Conservation (phyloP, 192 early-diverging fungal genomes). For the Podila epigama region DNA sequence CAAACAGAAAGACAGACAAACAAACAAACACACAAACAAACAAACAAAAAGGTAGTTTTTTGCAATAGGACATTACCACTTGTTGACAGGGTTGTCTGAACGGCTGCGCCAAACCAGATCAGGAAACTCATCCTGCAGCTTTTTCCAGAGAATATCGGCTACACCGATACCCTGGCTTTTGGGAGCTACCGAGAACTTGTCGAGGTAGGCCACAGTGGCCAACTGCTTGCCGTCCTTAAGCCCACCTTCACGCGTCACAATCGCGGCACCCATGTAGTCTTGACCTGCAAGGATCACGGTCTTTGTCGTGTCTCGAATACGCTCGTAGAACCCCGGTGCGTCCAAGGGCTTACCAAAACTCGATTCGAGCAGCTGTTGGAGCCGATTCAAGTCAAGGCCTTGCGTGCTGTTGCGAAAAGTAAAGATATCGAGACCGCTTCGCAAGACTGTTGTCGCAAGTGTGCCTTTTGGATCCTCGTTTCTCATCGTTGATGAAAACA, state of each 20-base stretch:
- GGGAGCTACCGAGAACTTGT: conserved; percentile 93
- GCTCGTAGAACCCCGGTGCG: conserved; percentile 61
- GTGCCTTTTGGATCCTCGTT: conserved; percentile 47
- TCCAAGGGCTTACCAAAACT: conserved; percentile 77
- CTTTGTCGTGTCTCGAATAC: conserved; percentile 59
- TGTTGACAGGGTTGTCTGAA: conserved; percentile 88
- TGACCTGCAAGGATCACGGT: conserved; percentile 79
- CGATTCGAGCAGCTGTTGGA: conserved; percentile 72
- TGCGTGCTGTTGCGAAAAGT: conserved; percentile 59
- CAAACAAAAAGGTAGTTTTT: not conserved
- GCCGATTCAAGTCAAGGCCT: conserved; percentile 59
- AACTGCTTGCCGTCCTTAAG: conserved; percentile 2
- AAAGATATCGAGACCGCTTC: conserved; percentile 76
- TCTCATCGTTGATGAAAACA: conserved; percentile 60
- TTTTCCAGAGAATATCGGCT: conserved; percentile 94
- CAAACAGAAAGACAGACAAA: not conserved
- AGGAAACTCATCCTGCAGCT: conserved; percentile 71
- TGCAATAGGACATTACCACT: conserved; percentile 68
- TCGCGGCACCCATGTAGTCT: conserved; percentile 90
- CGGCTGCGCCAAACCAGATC: conserved; percentile 87
- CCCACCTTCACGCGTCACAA: conserved; percentile 77
- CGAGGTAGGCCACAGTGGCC: conserved; percentile 69
- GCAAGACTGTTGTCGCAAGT: conserved; percentile 75
- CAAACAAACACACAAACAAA: not conserved
- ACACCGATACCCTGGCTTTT: conserved; percentile 89